A percentile compares a stretch with the other conserved stretches of the same genome.
Evolutionary conservation across 2,329 filamentous ascomycete genomes (phyloP).

Genomic region (Cladosporium sp.): DNA sequence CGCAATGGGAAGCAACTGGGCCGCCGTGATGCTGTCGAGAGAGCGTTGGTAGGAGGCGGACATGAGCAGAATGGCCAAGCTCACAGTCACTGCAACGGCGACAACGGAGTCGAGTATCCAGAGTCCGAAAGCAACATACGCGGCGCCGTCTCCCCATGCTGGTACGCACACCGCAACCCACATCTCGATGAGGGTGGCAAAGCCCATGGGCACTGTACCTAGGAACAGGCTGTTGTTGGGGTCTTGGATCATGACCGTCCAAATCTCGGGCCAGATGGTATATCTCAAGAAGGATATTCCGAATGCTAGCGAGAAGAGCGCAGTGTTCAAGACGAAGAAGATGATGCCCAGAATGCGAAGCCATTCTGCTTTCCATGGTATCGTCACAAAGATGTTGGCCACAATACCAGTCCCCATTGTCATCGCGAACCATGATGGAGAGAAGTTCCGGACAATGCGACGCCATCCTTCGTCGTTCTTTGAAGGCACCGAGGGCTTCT

Average conservation of each 20-base stretch:
- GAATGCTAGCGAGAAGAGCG: conserved; percentile 50
- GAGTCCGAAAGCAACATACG: conserved; percentile 40
- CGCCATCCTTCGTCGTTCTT: conserved; percentile 22
- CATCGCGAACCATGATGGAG: conserved; percentile 27
- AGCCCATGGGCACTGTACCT: conserved; percentile 34
- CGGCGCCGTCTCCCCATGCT: conserved; percentile 39
- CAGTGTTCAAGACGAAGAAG: conserved; percentile 57
- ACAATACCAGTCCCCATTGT: conserved; percentile 62
- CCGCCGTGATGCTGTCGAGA: conserved; percentile 55
- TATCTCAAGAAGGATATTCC: conserved; percentile 56
- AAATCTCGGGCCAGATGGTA: conserved; percentile 59
- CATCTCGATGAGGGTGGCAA: conserved; percentile 28
- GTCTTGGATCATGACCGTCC: conserved; percentile 59
- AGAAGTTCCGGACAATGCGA: conserved; percentile 25
- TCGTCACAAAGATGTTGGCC: conserved; percentile 54
- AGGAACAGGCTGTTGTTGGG: conserved; percentile 63
- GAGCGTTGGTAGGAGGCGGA: conserved; percentile 29
- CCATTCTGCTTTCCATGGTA: conserved; percentile 55
- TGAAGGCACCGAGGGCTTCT: background rate
- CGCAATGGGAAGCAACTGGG: conserved; percentile 60
- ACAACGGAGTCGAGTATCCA: conserved; percentile 47
- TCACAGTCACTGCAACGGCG: conserved; percentile 32
- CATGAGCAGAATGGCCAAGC: conserved; percentile 37
- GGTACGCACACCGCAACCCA: conserved; percentile 25
- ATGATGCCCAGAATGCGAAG: conserved; percentile 55